Evolutionary conservation across 306 rosid genomes (phyloP).

Genomic region (Vicia sativa): DNA sequence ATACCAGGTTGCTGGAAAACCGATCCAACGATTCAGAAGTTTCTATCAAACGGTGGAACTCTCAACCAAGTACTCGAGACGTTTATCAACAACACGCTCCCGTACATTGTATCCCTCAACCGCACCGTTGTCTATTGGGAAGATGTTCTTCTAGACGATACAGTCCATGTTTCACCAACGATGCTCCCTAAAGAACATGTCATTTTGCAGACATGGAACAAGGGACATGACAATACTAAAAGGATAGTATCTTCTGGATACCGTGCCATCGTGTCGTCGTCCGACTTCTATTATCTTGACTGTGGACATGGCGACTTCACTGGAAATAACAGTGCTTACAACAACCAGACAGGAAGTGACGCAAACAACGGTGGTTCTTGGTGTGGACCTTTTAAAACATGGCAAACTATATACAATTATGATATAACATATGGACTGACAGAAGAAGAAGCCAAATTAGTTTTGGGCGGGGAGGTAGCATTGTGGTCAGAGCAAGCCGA

Average conservation of each 20-base stretch:
- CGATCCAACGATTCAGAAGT: conserved; percentile 59
- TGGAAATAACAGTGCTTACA: conserved; percentile 65
- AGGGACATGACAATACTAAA: conserved; percentile 76
- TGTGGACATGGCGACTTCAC: conserved; percentile 81
- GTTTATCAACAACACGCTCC: conserved; percentile 71
- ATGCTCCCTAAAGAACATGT: conserved; percentile 64
- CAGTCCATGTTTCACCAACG: conserved; percentile 46
- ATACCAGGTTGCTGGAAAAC: conserved; percentile 86
- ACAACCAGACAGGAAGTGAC: conserved; percentile 43
- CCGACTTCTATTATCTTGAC: conserved; percentile 78
- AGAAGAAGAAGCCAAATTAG: conserved; percentile 68
- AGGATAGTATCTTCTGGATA: conserved; percentile 72
- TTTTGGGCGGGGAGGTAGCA: conserved; percentile 93
- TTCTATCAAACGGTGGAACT: conserved; percentile 65
- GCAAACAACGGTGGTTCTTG: conserved; percentile 69
- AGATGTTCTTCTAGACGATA: conserved; percentile 59
- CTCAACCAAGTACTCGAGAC: conserved; percentile 69
- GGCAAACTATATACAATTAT: conserved; percentile 80
- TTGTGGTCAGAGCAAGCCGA: conserved; percentile 93
- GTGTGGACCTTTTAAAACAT: conserved; percentile 90
- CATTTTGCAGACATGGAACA: conserved; percentile 86
- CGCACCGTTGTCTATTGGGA: conserved; percentile 87
- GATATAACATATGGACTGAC: conserved; percentile 69
- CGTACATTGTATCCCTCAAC: conserved; percentile 70
- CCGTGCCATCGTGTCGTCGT: conserved; percentile 67